Evolutionary conservation across 1,284 basidiomycete species (phyloP).

Genomic region (Bjerkandera adusta): DNA sequence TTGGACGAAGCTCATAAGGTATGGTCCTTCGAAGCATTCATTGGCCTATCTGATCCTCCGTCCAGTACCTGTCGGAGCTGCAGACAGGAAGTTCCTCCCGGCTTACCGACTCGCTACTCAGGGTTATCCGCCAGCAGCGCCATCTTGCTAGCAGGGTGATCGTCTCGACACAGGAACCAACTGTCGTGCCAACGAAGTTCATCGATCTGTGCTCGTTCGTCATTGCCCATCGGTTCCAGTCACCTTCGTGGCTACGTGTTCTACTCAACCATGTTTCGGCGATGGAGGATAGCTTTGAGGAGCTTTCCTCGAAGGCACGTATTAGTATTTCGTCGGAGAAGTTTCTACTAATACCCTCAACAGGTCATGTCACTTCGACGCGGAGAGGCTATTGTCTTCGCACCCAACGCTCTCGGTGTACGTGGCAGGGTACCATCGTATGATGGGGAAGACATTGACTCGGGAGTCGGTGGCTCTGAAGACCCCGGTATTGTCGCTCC

Average conservation of each 20-base stretch:
- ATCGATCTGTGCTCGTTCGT: constrained; percentile 30
- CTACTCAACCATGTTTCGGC: constrained; percentile 15
- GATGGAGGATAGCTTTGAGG: constrained; percentile 1
- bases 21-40: constrained; percentile 12
- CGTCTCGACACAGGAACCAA: constrained; percentile 20
- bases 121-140: constrained; percentile 34
- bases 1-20: constrained; percentile 73
- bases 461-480: not conserved
- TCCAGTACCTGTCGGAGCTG: constrained; percentile 25
- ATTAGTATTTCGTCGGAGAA: not conserved
- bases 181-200: constrained; percentile 27
- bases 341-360: not conserved
- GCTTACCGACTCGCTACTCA: constrained; percentile 29
- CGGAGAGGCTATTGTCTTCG: constrained; percentile 11
- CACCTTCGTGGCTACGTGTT: constrained; percentile 18
- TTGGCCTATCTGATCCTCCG: not conserved
- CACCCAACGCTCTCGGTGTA: constrained; percentile 7
- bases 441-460: not conserved
- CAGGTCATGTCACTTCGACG: constrained; percentile 3
- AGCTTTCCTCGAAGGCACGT: constrained; percentile 14
- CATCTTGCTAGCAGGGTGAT: constrained; percentile 32
- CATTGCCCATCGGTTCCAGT: constrained; percentile 31
- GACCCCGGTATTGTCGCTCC: not conserved
- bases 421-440: no score
- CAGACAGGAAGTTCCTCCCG: constrained; percentile 19